These are phyloP conservation scores for Leishmania turanica DNA, from an alignment of 208 protist species.

Conservation along the genomic window DNA sequence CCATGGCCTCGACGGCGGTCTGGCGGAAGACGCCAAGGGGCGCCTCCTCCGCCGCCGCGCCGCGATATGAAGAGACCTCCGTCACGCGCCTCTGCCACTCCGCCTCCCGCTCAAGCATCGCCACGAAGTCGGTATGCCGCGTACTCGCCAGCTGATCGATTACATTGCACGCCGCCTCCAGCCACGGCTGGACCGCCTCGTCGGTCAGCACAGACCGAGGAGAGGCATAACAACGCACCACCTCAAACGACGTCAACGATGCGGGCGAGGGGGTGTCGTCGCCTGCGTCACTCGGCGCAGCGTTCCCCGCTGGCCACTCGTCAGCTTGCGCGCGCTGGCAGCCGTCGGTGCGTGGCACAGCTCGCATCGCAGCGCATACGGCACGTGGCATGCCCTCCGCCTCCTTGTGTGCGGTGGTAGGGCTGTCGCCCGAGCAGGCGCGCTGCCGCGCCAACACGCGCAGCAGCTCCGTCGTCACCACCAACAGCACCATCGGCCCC, in stretches of 20 bases:
- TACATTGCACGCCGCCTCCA: slow-evolving; percentile 14
- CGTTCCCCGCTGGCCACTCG: neutral
- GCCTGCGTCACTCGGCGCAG: neutral
- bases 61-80: neutral
- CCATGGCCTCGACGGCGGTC: slow-evolving; percentile 1
- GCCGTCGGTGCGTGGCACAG: neutral
- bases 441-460: neutral
- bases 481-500: slow-evolving; percentile 6
- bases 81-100: slow-evolving; percentile 11
- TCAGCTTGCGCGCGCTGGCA: neutral
- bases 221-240: slow-evolving; percentile 14
- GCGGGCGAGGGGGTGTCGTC: neutral
- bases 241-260: slow-evolving; percentile 10
- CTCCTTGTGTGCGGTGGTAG: neutral
- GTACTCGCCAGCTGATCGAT: slow-evolving; percentile 23
- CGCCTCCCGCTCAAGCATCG: slow-evolving; percentile 20
- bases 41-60: neutral
- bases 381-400: neutral
- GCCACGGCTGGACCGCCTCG: slow-evolving; percentile 9
- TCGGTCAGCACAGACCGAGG: slow-evolving; percentile 13
- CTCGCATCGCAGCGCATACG: neutral
- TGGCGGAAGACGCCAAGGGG: neutral
- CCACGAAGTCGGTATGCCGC: slow-evolving; percentile 11
- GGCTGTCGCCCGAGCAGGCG: neutral
- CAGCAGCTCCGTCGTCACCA: slow-evolving; percentile 3